phyloP scores from a whole-genome alignment of 129 eudicot species.

The Arctium lappa region DNA sequence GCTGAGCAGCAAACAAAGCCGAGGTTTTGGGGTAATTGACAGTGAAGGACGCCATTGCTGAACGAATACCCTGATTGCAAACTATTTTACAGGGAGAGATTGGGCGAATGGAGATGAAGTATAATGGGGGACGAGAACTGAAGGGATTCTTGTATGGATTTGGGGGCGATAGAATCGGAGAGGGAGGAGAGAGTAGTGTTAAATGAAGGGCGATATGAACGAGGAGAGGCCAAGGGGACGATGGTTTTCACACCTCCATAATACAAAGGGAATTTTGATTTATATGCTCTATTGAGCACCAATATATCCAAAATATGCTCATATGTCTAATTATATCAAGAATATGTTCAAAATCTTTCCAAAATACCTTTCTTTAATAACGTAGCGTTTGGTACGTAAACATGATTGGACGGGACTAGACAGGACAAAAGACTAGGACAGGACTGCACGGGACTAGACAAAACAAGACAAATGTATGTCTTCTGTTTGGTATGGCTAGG shows the following conservation, averaged over 20 bases:
- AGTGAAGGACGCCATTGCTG: slow-evolving; percentile 59
- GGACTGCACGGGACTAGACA: no score
- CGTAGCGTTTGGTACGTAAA: no score
- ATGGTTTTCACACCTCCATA: not conserved
- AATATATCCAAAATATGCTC: not conserved
- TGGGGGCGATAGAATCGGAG: slow-evolving; percentile 36
- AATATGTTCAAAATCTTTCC: not conserved
- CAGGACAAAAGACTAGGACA: no score
- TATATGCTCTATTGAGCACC: not conserved
- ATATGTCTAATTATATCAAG: not conserved
- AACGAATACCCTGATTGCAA: not conserved
- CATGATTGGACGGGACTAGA: no score
- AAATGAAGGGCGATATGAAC: slow-evolving; percentile 21
- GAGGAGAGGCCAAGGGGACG: slow-evolving; percentile 11
- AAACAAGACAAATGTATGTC: no score
- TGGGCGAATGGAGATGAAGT: not conserved
- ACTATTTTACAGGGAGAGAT: not conserved
- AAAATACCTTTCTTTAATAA: not conserved
- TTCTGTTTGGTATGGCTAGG: no score
- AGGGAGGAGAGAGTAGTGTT: not conserved
- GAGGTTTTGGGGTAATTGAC: slow-evolving; percentile 59
- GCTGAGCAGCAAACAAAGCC: slow-evolving; percentile 26
- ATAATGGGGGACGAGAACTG: slow-evolving; percentile 9
- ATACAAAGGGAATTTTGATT: not conserved
- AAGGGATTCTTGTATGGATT: slow-evolving; percentile 20